phyloP scores from a whole-genome alignment of 768 basidiomycete species.

The Phaeotremella skinneri region DNA sequence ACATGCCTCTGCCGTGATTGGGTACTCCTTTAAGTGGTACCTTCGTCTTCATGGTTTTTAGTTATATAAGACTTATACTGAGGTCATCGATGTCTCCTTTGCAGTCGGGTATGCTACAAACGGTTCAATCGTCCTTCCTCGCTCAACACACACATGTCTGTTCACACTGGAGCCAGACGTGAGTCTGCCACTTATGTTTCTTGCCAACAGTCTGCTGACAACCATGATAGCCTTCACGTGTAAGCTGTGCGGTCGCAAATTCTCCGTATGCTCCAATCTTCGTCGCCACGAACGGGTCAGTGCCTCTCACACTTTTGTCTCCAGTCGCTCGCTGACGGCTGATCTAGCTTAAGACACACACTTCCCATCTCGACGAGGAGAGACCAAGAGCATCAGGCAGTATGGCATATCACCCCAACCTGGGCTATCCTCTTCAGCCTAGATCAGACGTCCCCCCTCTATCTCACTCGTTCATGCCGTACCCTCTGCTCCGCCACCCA shows the following conservation, averaged over 20 bases:
- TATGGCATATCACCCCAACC: too few species aligned
- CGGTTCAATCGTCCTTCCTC: constrained; percentile 46
- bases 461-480: too few species aligned
- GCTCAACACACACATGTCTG: constrained; percentile 46
- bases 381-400: too few species aligned
- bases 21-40: too few species aligned
- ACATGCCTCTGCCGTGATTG: too few species aligned
- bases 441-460: too few species aligned
- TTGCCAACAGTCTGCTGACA: constrained; percentile 9
- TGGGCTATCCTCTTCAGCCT: too few species aligned
- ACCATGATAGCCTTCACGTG: constrained; percentile 31
- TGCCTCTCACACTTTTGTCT: not conserved
- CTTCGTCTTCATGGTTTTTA: too few species aligned
- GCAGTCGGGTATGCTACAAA: constrained; percentile 46
- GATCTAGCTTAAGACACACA: not conserved
- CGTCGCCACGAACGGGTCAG: constrained; percentile 44
- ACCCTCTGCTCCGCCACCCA: too few species aligned
- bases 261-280: constrained; percentile 47
- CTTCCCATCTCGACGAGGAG: not conserved
- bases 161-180: constrained; percentile 51
- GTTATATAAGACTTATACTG: too few species aligned
- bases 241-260: constrained; percentile 34
- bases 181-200: constrained; percentile 8
- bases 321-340: not conserved
- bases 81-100: not conserved